Evolutionary conservation across 1,284 basidiomycete genomes (phyloP).

Genomic region (Trichosporon asahii): DNA sequence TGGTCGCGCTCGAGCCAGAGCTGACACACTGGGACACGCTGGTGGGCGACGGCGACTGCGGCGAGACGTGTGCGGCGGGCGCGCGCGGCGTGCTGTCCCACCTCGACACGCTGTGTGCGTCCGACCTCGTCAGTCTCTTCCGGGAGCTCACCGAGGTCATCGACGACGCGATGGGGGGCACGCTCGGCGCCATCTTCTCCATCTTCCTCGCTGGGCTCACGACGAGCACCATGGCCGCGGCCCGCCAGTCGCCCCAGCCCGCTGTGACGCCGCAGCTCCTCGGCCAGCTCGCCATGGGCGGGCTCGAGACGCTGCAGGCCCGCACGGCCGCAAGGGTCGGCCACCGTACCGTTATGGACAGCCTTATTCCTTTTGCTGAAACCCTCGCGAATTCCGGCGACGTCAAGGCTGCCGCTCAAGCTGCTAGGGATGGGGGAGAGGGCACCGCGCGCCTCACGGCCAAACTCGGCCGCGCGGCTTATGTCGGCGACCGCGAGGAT

Average conservation of each 20-base stretch:
- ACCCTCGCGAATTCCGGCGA: conserved; percentile 42
- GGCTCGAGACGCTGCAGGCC: conserved; percentile 46
- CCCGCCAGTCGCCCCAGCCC: conserved; percentile 17
- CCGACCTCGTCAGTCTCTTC: conserved; percentile 46
- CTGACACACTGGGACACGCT: conserved; percentile 55
- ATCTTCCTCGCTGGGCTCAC: conserved; percentile 50
- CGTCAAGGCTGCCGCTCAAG: conserved; percentile 43
- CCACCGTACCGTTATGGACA: conserved; percentile 55
- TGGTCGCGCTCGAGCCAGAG: conserved; percentile 51
- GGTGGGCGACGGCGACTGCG: conserved; percentile 50
- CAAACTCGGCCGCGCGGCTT: conserved; percentile 54
- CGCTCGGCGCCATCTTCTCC: conserved; percentile 48
- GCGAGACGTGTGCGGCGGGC: conserved; percentile 48
- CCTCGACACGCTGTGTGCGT: conserved; percentile 34
- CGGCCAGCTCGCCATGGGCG: conserved; percentile 28
- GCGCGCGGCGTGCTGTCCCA: conserved; percentile 42
- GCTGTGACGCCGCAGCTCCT: conserved; percentile 4
- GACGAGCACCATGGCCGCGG: conserved; percentile 34
- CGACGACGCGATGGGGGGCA: conserved; percentile 48
- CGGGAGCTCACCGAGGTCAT: conserved; percentile 46
- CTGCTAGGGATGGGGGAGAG: conserved; percentile 48
- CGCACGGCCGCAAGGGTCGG: conserved; percentile 53
- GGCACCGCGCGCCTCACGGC: conserved; percentile 49
- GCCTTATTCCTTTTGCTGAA: conserved; percentile 53
- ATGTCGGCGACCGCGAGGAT: conserved; percentile 48